phyloP scores from a whole-genome alignment of 148 eudicot genomes.

The Spergularia bocconei region DNA sequence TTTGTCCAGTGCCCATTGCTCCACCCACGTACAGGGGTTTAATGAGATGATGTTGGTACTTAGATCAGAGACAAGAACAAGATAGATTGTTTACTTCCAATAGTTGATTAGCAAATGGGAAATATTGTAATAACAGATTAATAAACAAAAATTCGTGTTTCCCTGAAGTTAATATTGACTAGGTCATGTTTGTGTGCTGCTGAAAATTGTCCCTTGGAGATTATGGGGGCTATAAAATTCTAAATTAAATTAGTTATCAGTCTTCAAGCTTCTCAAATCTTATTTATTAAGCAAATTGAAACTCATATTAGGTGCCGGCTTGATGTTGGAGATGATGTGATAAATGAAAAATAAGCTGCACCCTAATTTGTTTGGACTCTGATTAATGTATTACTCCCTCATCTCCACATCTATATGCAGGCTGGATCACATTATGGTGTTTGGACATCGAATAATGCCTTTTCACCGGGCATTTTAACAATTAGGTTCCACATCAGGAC shows the following conservation, averaged over 20 bases:
- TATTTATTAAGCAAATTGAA: background rate
- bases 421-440: slow-evolving; percentile 6
- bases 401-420: slow-evolving; percentile 15
- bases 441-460: slow-evolving; percentile 2
- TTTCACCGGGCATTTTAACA: slow-evolving; percentile 1
- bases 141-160: too few relatives aligned
- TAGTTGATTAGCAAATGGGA: too few relatives aligned
- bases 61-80: too few relatives aligned
- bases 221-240: too few relatives aligned
- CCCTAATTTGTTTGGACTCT: background rate
- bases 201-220: too few relatives aligned
- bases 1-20: too few relatives aligned
- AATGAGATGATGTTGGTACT: too few relatives aligned
- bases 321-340: background rate
- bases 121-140: too few relatives aligned
- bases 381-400: background rate
- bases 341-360: background rate
- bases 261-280: background rate
- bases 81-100: too few relatives aligned
- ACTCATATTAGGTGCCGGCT: background rate
- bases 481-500: background rate
- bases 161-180: too few relatives aligned
- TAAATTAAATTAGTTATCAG: background rate
- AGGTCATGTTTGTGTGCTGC: too few relatives aligned
- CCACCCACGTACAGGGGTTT: too few relatives aligned